Evolutionary conservation across 2,329 filamentous ascomycete species (phyloP), one percentile per base, ranked within the genome.

Genomic region (Phaeosphaeriaceae sp.): DNA sequence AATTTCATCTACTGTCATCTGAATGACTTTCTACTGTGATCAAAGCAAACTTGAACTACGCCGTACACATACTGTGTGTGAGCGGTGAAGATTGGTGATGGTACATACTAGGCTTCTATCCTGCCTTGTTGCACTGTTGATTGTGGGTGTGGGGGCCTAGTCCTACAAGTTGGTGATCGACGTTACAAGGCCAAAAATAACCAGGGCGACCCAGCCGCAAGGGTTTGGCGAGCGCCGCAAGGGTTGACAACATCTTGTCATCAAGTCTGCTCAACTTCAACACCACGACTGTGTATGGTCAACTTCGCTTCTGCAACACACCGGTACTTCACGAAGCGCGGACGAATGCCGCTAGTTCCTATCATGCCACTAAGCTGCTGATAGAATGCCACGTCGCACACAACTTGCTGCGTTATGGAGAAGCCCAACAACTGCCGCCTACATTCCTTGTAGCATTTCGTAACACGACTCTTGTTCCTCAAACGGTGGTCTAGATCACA

Each of bases 391-490:
- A 44, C 43, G 48, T 53, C 35, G 50, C 38, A 35, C 34, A 37
- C 45, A 42, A 28, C 28, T 23, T 7, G 17, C n/a, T 33, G 34
- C 40, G 28, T 35, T 33, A 36, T 35, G 28, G 42, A 41, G 28
- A 40, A 40, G 46, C 47, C 29, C 48, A 35, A 21, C 21, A 41
- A 39, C 48, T 34, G 39, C 43, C 48, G 48, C 53, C 38, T 44
- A 28, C 15, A 39, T 32, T 33, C 37, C 20, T 21, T 17, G 9
- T 18, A 45, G 7, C 11, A 7, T 43, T 26, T 44, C 41, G 42
- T 44, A 48, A 18, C 42, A 48, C 43, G 48, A 41, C 38, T 47
- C 34, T 37, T 60, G 53, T 56, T 54, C 61, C 56, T 56, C 55
- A 35, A 56, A 56, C 33, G n/a, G 16, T 34, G 20, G 12, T 36